A percentile compares a stretch with the other conserved stretches of the same genome.
These are phyloP conservation scores for Leptoxyphium fumago DNA, from an alignment of 2,329 filamentous ascomycete species.

Conservation along the genomic window DNA sequence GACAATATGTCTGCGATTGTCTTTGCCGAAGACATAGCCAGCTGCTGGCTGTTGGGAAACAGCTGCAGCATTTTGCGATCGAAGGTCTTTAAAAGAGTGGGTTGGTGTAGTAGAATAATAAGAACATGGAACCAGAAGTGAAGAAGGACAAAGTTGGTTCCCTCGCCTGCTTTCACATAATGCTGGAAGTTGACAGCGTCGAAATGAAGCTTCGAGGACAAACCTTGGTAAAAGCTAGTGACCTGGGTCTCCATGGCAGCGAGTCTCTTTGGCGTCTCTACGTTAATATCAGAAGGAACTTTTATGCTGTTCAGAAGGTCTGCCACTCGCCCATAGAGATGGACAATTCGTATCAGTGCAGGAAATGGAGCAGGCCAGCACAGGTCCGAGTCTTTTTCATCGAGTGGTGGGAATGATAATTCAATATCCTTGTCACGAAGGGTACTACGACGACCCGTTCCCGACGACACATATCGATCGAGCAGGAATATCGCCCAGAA, in stretches of 20 bases:
- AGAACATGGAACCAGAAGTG: conserved; percentile 84
- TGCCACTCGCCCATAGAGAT: conserved; percentile 71
- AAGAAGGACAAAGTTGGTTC: conserved; percentile 72
- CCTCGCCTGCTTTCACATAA: conserved; percentile 66
- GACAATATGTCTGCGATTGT: conserved; percentile 80
- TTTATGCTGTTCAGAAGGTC: conserved; percentile 74
- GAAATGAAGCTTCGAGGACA: conserved; percentile 64
- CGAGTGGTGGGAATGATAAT: conserved; percentile 49
- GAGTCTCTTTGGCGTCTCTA: conserved; percentile 57
- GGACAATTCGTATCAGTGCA: conserved; percentile 66
- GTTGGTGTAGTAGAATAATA: conserved; percentile 73
- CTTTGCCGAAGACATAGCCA: conserved; percentile 78
- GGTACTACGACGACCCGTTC: conserved; percentile 71
- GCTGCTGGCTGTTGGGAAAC: conserved; percentile 63
- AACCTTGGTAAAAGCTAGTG: conserved; percentile 57
- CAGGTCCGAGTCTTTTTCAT: conserved; percentile 38
- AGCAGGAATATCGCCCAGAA: conserved; percentile 86
- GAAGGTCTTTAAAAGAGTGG: conserved; percentile 66
- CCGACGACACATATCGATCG: conserved; percentile 75
- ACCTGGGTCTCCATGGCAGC: conserved; percentile 68
- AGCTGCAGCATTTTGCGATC: conserved; percentile 55
- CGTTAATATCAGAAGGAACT: conserved; percentile 56
- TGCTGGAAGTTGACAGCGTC: conserved; percentile 76
- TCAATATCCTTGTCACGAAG: conserved; percentile 76
- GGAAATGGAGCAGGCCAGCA: conserved; percentile 69